phyloP scores from a whole-genome alignment of 305 asterid species.

The Striga hermonthica region DNA sequence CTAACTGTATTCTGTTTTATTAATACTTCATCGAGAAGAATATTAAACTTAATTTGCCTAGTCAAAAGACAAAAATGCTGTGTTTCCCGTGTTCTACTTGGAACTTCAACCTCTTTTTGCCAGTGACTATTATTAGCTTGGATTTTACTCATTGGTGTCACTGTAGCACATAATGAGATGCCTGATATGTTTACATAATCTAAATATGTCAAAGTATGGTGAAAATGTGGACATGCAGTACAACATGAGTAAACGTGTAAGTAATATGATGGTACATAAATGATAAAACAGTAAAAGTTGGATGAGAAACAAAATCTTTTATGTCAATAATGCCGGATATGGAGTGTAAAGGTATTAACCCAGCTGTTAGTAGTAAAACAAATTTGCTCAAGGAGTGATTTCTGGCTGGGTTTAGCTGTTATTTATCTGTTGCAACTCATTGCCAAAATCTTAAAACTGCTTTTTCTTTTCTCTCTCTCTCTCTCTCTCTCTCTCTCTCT shows the following conservation, averaged over 20 bases:
- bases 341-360: too few relatives aligned
- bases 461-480: too few relatives aligned
- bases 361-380: too few relatives aligned
- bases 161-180: constrained; percentile 19
- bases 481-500: too few relatives aligned
- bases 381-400: too few relatives aligned
- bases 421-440: too few relatives aligned
- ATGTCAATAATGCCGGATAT: too few relatives aligned
- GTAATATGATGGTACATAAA: too few relatives aligned
- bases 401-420: too few relatives aligned
- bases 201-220: background rate
- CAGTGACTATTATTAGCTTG: constrained; percentile 23
- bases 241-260: too few relatives aligned
- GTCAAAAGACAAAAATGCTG: background rate
- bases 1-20: constrained; percentile 15
- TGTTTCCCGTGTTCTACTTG: background rate
- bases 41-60: background rate
- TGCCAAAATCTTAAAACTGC: background rate
- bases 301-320: too few relatives aligned
- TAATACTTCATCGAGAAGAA: background rate
- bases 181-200: background rate
- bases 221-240: background rate
- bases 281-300: too few relatives aligned
- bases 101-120: background rate
- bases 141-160: constrained; percentile 12